Evolutionary conservation across 257 asterid species (phyloP).

Genomic region (Penstemon eatonii): DNA sequence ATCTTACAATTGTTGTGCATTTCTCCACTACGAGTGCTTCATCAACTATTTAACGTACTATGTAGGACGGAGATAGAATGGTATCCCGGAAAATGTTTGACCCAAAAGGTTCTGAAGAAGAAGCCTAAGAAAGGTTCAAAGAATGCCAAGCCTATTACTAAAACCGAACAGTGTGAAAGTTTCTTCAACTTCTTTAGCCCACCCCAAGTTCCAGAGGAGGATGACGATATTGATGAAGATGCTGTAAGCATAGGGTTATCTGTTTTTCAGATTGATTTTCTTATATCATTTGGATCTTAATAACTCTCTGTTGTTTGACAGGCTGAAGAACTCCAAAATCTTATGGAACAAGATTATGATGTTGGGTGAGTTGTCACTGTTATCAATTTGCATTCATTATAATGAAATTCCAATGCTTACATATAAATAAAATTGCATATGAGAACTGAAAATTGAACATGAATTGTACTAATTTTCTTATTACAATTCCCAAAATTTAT

Average conservation of each 20-base stretch:
- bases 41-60: not conserved
- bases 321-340: slow-evolving; percentile 83
- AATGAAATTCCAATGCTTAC: too few species aligned
- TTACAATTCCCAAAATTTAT: too few species aligned
- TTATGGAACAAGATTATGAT: slow-evolving; percentile 91
- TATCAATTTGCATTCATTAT: too few species aligned
- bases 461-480: too few species aligned
- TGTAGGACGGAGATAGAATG: slow-evolving; percentile 81
- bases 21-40: slow-evolving; percentile 5
- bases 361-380: slow-evolving; percentile 54
- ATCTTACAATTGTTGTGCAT: not conserved
- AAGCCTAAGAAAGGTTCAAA: slow-evolving; percentile 90
- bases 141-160: slow-evolving; percentile 65
- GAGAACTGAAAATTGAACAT: too few species aligned
- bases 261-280: not conserved
- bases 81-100: slow-evolving; percentile 77
- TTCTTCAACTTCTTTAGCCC: slow-evolving; percentile 94
- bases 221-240: slow-evolving; percentile 81
- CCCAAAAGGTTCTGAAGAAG: slow-evolving; percentile 73
- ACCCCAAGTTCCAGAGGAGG: slow-evolving; percentile 82
- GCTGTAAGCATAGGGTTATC: slow-evolving; percentile 48
- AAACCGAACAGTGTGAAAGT: slow-evolving; percentile 82
- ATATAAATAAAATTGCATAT: too few species aligned
- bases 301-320: slow-evolving; percentile 23
- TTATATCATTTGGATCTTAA: not conserved